Evolutionary conservation across 129 eudicot genomes (phyloP).

Genomic region (Saposhnikovia divaricata): DNA sequence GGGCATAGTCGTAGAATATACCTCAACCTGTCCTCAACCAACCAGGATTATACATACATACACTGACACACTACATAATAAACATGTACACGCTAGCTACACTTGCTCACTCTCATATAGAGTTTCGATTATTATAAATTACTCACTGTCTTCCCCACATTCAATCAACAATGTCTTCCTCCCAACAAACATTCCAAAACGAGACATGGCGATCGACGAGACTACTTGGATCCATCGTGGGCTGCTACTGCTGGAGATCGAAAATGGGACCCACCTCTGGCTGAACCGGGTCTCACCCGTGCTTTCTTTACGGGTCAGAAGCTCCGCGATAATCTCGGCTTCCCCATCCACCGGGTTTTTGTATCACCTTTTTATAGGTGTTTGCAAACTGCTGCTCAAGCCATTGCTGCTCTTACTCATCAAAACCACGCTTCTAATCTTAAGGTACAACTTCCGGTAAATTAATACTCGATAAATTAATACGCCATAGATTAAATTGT

Average conservation of each 20-base stretch:
- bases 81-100: no score
- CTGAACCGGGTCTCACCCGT: conserved; percentile 41
- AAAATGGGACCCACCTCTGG: conserved; percentile 85
- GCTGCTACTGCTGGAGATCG: conserved; percentile 34
- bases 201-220: conserved; percentile 70
- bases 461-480: no score
- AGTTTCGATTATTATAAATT: no score
- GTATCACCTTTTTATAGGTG: conserved; percentile 88
- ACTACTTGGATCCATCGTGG: conserved; percentile 69
- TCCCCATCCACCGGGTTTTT: conserved; percentile 72
- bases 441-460: conserved; percentile 28
- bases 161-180: not conserved
- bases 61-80: no score
- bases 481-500: no score
- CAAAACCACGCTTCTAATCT: conserved; percentile 37
- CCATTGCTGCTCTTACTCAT: conserved; percentile 44
- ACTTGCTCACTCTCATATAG: no score
- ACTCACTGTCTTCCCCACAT: no score
- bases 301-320: conserved; percentile 55
- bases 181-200: not conserved
- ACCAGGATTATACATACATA: no score
- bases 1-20: no score
- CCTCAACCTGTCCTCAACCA: no score
- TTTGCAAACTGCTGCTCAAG: conserved; percentile 77
- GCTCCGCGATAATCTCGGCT: conserved; percentile 28